Evolutionary conservation across 1,139 yeast species (phyloP), one percentile per base, ranked within the genome.

Genomic region (Diutina neorugosa): DNA sequence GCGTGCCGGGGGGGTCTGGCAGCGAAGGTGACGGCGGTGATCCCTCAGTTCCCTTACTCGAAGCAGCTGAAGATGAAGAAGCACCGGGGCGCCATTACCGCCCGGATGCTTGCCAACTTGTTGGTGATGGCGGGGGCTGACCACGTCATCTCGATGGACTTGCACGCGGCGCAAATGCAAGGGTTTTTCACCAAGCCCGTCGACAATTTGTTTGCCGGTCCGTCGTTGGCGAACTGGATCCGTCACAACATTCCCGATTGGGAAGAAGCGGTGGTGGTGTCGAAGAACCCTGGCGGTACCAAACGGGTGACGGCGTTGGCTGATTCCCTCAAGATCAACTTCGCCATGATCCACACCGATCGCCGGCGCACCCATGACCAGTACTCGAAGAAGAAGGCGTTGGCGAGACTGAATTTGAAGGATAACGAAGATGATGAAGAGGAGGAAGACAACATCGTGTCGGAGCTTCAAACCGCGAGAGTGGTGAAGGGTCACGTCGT

Each of bases 1-100:
- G 98, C 98, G 31, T 93, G 98, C 70, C 83, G 91, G 62, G 97
- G 98, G 55, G 99, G 98, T 19, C 86, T 96, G 14, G 98, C 99
- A 20, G 86, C 89, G 62, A 90, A 91, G 66, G 89, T 93, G 66
- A 93, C 98, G 19, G 98, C 97, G 8, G 98, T 94, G 43, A 84
- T 94, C 53, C 99, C 99, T 1, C 95, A 90, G 68, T 94, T 91
- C 67, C 98, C 98, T 27, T 94, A 94, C 71, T 89, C 97, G 25
- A 94, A 93, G 68, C 98, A 94, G 69, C 83, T 93, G 58, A 93
- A 93, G 72, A 94, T 93, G 98, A 93, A 91, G 73, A 93, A 89
- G 68, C 98, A 93, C 65, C 80, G 98, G 69, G 98, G 98, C 55
- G 98, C 98, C 41, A 94, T 94, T 62, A 91, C 98, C 4, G 98